Base-by-base conservation (phyloP, 1,284 basidiomycete genomes). In the Chalciporus sp. region DNA sequence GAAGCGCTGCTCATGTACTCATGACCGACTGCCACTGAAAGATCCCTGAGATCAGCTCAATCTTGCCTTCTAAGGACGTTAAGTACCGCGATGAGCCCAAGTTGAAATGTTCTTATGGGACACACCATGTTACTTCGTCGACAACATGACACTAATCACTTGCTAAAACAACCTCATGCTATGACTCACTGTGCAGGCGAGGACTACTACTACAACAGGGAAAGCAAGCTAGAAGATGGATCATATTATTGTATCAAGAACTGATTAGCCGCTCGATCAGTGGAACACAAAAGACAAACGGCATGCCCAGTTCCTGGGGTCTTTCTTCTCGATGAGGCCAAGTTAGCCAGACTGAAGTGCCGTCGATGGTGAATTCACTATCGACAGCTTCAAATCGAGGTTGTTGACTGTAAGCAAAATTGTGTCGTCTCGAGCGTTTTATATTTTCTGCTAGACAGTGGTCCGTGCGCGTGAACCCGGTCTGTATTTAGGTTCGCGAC, bases 271-370 rank as follows among this genome's bases (percentile, higher is more conserved):
- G 76, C 75, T 66, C 71, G 65, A 74, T 78, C 81, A 72, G 71
- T 81, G 58, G 66, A 16, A 65, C 65, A 61, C 49, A 60, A 63
- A 63, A 68, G 77, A 79, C 67, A 75, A 77, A 81, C 77, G 82
- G 79, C 83, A 87, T 85, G 85, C 85, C 85, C 85, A 87, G 85
- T 72, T 76, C 72, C 64, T 75, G 81, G 65, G 49, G 71, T 83
- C 66, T 76, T 72, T 82, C 72, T 70, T 63, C 72, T 67, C 66
- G 61, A 69, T 50, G 28, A 37, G 57, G 53, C 51, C 42, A 29
- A 37, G n/a, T 17, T 53, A 39, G 43, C 47, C 56, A 49, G 40
- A 35, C 49, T 51, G 63, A 55, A 62, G 62, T 56, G 47, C 55
- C 61, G 61, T 64, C 64, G 64, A 58, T 45, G 59, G 49, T 49